Base-by-base conservation (phyloP, 805 yeast species). In the Cyberlindnera suaveolens region DNA sequence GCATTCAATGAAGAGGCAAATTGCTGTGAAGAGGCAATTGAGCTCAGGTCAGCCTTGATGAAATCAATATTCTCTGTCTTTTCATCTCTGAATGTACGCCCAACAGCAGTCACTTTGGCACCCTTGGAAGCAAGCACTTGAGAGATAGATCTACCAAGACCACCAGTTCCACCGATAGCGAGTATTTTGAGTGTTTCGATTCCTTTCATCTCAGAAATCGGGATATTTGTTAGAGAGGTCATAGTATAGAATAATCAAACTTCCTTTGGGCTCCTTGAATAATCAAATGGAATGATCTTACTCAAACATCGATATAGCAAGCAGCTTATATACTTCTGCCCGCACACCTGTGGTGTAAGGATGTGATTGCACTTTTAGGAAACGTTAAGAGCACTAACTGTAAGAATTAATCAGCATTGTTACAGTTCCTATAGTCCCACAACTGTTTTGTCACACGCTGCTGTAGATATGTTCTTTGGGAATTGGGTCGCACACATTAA, bases 161-260 rank as follows among this genome's bases (percentile, higher is more conserved):
- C 72, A 40, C 66, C 65, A 1, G 71, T 68, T 10, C 72, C 72
- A 20, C 72, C 72, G 34, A 68, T 47, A n/a, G 66, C 63, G 3
- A 52, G 33, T 2, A 47, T 48, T 3, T 43, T 39, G 7, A 40
- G 29, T 5, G 27, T 15, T 8, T 31, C 30, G 27, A 38, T 19
- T 9, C 18, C 23, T 9, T 36, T 31, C 2, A 30, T 31, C 34
- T 39, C 13, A 18, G 19, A 15, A 11, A 36, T 20, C 7, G 26
- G 32, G 11, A 20, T 36, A 6, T 18, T 30, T 15, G 38, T 29
- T 5, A 36, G 17, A 19, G 18, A 15, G 15, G 38, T 35, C 38
- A 35, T 35, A 23, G 8, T 23, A 23, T 9, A 10, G 11, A 23
- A 23, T 9, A 23, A 23, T 23, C 6, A 23, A 23, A 23, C 5